Evolutionary conservation across 1,139 yeast species (phyloP), one percentile per base, ranked within the genome.

Genomic region (Citeromyces siamensis): DNA sequence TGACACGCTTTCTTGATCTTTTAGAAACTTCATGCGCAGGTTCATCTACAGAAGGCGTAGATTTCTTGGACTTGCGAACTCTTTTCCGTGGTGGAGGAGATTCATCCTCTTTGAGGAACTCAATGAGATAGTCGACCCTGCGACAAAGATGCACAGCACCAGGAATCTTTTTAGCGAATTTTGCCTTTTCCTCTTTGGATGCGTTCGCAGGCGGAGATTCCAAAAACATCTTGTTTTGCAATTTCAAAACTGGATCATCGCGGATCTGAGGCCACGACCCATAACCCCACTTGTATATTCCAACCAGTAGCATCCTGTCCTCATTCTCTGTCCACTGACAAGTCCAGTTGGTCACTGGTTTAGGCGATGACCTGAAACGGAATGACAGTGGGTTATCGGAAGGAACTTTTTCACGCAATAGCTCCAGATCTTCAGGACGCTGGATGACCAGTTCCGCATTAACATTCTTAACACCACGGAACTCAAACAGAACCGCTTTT

Each of bases 241-340:
- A 66, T 10, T 90, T 93, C 42, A 93, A 66, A 40, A 84, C 70
- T 1, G 98, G 97, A 59, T 93, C 98, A 58, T 90, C 98, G 52
- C 98, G 66, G 35, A 93, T 88, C 53, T 83, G 88, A 6, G 71
- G 58, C 98, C 98, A 93, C 1, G 95, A 80, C 16, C 98, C 98
- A 52, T 85, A 90, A 0, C 99, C 99, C 57, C 88, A 85, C 56
- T 85, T 86, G 52, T 74, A 71, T 22, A 90, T 82, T 44, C 99
- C 99, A 32, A 82, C 74, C 44, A 93, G 58, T 38, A 93, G 64
- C 75, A 78, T 81, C 33, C 86, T 81, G 56, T 93, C 99, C 52
- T 93, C 95, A 32, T 66, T 71, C 10, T 68, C 66, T 3, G 67
- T 64, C 99, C 99, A 93, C 28, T 74, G 76, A 50, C 95, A 84